Conservation (phyloP, 345 rosid species). For the Atalantia buxifolia region DNA sequence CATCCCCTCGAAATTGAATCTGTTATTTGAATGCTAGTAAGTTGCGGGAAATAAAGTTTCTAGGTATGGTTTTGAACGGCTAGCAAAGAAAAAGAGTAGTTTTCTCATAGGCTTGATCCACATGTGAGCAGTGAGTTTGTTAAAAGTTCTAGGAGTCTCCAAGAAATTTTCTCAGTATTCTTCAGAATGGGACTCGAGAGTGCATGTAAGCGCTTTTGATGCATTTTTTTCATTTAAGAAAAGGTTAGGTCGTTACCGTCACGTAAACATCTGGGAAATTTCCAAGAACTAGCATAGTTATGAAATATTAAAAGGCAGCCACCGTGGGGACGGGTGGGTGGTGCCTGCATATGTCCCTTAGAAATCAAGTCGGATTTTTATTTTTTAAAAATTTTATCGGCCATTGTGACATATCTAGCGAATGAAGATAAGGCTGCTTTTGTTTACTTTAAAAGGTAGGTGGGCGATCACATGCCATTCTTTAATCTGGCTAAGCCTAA, state of each 20-base stretch:
- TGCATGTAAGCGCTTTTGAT: neutral
- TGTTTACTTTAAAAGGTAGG: conserved; percentile 1
- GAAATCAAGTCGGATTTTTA: conserved; percentile 12
- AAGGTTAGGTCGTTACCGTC: neutral
- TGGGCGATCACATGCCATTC: neutral
- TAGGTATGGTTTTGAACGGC: neutral
- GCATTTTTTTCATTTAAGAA: neutral
- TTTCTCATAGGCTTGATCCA: neutral
- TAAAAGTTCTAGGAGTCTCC: neutral
- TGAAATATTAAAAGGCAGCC: neutral
- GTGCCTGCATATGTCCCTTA: conserved; percentile 12
- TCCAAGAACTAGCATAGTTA: neutral
- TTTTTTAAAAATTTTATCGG: neutral
- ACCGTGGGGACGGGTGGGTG: neutral
- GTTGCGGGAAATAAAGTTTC: neutral
- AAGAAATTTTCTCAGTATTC: neutral
- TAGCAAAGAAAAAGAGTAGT: neutral
- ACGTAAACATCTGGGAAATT: conserved; percentile 11
- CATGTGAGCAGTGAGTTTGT: neutral
- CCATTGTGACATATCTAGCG: neutral
- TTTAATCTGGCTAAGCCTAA: neutral
- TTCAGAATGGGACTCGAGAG: neutral
- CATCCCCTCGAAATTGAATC: neutral
- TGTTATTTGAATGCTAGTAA: neutral
- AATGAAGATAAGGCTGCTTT: conserved; percentile 5